A percentile compares a stretch with the other conserved stretches of the same genome.
Conservation (phyloP, 2,329 filamentous ascomycete genomes). For the Talaromyces islandicus region DNA sequence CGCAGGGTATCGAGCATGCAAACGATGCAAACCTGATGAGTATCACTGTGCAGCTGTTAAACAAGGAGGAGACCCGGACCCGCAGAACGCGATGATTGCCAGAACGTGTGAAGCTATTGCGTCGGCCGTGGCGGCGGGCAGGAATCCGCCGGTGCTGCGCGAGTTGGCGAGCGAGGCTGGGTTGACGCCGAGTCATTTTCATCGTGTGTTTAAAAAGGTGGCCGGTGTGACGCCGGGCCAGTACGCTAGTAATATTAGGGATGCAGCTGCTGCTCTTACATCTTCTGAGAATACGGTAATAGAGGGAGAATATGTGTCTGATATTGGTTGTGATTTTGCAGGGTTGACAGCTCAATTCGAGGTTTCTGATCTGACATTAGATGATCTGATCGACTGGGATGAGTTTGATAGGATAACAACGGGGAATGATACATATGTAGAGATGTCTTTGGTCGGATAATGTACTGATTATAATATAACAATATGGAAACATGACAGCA, state of each 20-base stretch:
- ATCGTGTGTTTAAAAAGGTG: constrained; percentile 50
- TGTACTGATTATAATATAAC: background rate
- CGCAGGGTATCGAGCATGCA: constrained; percentile 51
- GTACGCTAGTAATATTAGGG: constrained; percentile 17
- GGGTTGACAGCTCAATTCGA: background rate
- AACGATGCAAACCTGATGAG: constrained; percentile 48
- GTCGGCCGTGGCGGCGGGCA: constrained; percentile 15
- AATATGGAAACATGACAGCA: background rate
- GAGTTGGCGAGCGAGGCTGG: constrained; percentile 43
- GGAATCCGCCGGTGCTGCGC: constrained; percentile 34
- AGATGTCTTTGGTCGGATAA: background rate
- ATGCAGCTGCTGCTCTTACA: background rate
- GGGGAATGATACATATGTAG: background rate
- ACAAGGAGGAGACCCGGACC: constrained; percentile 16
- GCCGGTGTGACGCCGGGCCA: constrained; percentile 46
- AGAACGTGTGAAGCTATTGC: constrained; percentile 17
- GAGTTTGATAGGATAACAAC: background rate
- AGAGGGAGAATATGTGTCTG: background rate
- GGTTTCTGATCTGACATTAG: background rate
- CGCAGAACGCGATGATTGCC: constrained; percentile 14
- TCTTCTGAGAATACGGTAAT: background rate
- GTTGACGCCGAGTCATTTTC: constrained; percentile 49
- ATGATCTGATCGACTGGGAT: constrained; percentile 2
- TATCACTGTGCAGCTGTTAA: constrained; percentile 15
- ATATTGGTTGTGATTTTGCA: background rate